Conservation (phyloP, 495 filamentous ascomycete species). For the Neurospora sp. region DNA sequence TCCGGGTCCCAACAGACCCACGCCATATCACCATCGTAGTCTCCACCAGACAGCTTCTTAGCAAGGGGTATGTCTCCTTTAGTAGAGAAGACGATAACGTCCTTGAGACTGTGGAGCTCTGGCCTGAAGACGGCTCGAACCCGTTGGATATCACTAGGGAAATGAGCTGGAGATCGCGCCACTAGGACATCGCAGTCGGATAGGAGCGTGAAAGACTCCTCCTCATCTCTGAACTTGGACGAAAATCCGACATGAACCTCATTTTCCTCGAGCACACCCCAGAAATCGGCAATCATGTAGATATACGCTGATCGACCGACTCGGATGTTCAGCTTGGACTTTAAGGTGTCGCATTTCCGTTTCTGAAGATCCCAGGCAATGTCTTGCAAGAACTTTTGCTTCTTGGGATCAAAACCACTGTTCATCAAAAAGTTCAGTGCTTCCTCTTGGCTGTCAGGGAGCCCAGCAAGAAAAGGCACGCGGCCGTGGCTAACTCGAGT, state of each 20-base stretch:
- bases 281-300: slow-evolving; percentile 75
- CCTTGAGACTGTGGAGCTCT: slow-evolving; percentile 65
- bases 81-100: slow-evolving; percentile 78
- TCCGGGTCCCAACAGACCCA: slow-evolving; percentile 85
- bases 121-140: slow-evolving; percentile 46
- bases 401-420: slow-evolving; percentile 54
- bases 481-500: slow-evolving; percentile 23
- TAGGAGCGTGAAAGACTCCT: slow-evolving; percentile 46
- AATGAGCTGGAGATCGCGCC: slow-evolving; percentile 71
- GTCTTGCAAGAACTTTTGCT: slow-evolving; percentile 48
- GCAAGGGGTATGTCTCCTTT: slow-evolving; percentile 63
- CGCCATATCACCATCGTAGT: slow-evolving; percentile 86
- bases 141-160: slow-evolving; percentile 76
- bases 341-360: slow-evolving; percentile 44
- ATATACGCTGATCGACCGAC: slow-evolving; percentile 67
- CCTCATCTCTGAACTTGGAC: slow-evolving; percentile 44
- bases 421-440: slow-evolving; percentile 46
- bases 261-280: slow-evolving; percentile 54
- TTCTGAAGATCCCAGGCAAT: slow-evolving; percentile 44
- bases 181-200: slow-evolving; percentile 71
- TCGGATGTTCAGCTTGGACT: slow-evolving; percentile 56
- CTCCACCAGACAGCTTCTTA: slow-evolving; percentile 77
- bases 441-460: slow-evolving; percentile 44
- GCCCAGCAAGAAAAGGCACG: slow-evolving; percentile 37
- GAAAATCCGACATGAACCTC: slow-evolving; percentile 81